Evolutionary conservation across 2,329 filamentous ascomycete genomes (phyloP).

Genomic region (Botrytis cinerea): DNA sequence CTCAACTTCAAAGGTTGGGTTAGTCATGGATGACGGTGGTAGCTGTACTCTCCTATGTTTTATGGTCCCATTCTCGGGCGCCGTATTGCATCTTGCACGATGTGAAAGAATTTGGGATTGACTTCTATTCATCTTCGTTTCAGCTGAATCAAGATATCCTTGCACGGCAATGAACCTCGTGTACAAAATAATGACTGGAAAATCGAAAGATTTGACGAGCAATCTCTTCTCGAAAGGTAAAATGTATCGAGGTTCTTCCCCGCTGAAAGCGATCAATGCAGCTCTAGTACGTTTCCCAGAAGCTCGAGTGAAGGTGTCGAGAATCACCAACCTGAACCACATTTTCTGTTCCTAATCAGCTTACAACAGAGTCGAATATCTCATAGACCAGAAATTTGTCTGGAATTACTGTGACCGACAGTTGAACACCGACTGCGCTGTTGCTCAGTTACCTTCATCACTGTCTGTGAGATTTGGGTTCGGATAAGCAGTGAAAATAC

Average conservation of each 20-base stretch:
- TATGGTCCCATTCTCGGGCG: neutral
- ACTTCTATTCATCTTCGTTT: neutral
- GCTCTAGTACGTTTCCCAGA: neutral
- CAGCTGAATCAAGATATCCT: neutral
- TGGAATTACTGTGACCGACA: no score
- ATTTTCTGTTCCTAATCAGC: neutral
- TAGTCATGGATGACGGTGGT: neutral
- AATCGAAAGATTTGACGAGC: neutral
- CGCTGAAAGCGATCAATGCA: neutral
- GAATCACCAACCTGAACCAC: neutral
- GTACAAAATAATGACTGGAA: neutral
- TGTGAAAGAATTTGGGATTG: neutral
- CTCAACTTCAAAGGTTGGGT: neutral
- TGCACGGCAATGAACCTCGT: neutral
- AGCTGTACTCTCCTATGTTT: neutral
- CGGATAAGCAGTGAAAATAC: no score
- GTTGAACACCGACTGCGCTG: no score
- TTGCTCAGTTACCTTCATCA: neutral
- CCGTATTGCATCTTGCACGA: neutral
- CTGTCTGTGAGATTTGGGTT: neutral
- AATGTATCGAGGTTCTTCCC: neutral
- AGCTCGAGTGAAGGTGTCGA: neutral
- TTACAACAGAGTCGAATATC: neutral
- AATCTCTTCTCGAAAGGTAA: neutral
- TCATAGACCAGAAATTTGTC: no score